Base-by-base conservation (phyloP, 371 early-diverging fungal genomes). In the Cokeromyces recurvatus region DNA sequence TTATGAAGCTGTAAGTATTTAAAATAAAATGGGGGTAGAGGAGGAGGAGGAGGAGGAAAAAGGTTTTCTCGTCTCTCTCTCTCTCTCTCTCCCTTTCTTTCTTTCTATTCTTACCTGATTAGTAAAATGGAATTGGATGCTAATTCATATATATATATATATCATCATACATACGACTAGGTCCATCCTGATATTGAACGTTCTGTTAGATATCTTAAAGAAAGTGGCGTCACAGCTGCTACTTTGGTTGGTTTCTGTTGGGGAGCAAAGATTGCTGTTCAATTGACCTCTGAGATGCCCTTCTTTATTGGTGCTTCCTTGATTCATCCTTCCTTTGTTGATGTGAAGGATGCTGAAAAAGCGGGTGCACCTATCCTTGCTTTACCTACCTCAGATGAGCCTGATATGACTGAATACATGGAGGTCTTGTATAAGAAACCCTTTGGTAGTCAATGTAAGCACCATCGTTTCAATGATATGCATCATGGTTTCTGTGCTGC, bases 401-500 rank as follows among this genome's bases (percentile, higher is more conserved):
- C 77, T 21, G 82, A 77, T 48, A 71, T 81, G 68, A 68, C 74
- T 21, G 66, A 63, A 24, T 80, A 67, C 55, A 73, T 74, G 68
- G 55, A 51, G 8, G 51, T 59, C 16, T 59, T 80, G 19, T 55
- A 53, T 39, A 65, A 64, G 49, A 83, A 84, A 59, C 74, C 82
- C 38, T 82, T 84, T 48, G 78, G 72, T 37, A 46, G 45, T n/a
- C 34, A 72, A 42, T 79, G 81, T 55, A 49, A 68, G 34, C 61
- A 74, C 46, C 61, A 71, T 36, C 74, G 81, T 34, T 88, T 84
- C 51, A 79, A 80, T 55, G 85, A 86, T 47, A 77, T 79, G 70
- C 62, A 36, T 50, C 89, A 88, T 38, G 89, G 86, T 24, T 88
- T 85, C 66, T 79, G 78, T 57, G 84, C 79, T 41, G 72, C 85